Evolutionary conservation across 2,329 filamentous ascomycete species (phyloP), one percentile per base, ranked within the genome.

Genomic region (Harringtonia lauricola): DNA sequence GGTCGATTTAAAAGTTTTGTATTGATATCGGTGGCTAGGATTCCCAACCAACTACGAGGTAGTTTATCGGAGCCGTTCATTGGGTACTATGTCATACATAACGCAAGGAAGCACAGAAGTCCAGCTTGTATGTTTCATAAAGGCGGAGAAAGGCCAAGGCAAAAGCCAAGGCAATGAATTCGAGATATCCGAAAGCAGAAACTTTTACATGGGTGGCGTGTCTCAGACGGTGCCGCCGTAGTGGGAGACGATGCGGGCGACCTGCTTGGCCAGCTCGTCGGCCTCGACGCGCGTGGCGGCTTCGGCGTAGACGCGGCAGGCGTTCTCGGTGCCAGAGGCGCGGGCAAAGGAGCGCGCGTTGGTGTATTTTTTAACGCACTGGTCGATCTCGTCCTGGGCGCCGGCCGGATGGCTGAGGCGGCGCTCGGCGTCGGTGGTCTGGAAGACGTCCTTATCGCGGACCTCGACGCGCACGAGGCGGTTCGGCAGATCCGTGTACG

Each of bases 281-380:
- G 89, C 88, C 64, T 96, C 90, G 15, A 81, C 84, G 50, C 85
- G 79, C 38, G 86, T 92, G 31, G 85, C 86, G 4, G 92, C 92
- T 66, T 98, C 92, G 8, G 90, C 90, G 59, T 98, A 98, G 18
- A 98, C 89, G 49, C 92, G 78, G 54, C 95, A 89, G 3, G 88
- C 90, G 62, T 98, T 94, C 64, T 98, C 92, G 0, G 92, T 98
- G 26, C 92, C 92, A 52, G 84, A 92, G 31, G 92, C 88, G 54
- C 92, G 81, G 8, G 88, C 92, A 62, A 98, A 98, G 40, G 85
- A 82, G 51, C 92, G 78, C 3, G 86, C 92, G 55, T 85, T 84
- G 57, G 85, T 86, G 65, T 94, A 95, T 63, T 95, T 95, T 58
- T 81, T 83, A 48, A 95, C 89, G 47, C 85, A 72, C 48, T 79